Evolutionary conservation across 768 basidiomycete species (phyloP).

Genomic region (Cyclocybe aegerita): DNA sequence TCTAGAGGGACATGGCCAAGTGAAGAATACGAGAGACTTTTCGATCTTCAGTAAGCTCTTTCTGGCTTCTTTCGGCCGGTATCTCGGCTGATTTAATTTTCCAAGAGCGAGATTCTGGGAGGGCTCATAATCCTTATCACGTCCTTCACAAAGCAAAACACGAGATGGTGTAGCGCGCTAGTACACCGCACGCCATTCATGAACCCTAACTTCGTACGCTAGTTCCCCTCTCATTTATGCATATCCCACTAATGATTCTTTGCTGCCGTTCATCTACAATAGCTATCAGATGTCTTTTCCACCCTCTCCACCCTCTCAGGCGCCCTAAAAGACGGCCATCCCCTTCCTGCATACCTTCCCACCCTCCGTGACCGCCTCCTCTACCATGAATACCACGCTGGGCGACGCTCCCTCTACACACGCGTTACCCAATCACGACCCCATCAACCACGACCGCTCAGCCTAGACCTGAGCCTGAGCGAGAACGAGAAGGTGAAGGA

Average conservation of each 20-base stretch:
- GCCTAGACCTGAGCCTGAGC: neutral
- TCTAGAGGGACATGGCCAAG: conserved; percentile 42
- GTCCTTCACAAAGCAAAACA: conserved; percentile 38
- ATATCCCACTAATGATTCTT: neutral
- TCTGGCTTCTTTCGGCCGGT: neutral
- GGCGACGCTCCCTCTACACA: conserved; percentile 4
- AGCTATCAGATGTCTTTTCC: conserved; percentile 46
- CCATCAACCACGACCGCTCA: no score
- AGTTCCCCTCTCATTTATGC: neutral
- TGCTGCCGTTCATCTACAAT: neutral
- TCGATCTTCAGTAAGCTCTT: conserved; percentile 30
- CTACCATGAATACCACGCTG: conserved; percentile 37
- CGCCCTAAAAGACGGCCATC: conserved; percentile 32
- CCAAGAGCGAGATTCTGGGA: conserved; percentile 29
- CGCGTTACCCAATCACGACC: neutral
- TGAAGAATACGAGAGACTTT: conserved; percentile 32
- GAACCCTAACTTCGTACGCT: conserved; percentile 43
- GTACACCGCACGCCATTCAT: conserved; percentile 45
- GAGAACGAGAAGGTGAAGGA: neutral
- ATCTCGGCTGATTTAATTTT: neutral
- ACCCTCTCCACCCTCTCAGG: conserved; percentile 37
- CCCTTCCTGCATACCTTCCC: conserved; percentile 38
- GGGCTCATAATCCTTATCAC: conserved; percentile 35
- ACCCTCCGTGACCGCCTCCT: conserved; percentile 41
- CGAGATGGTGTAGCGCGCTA: conserved; percentile 43